Conservation (phyloP, 495 filamentous ascomycete genomes). For the Coniosporium apollinis region DNA sequence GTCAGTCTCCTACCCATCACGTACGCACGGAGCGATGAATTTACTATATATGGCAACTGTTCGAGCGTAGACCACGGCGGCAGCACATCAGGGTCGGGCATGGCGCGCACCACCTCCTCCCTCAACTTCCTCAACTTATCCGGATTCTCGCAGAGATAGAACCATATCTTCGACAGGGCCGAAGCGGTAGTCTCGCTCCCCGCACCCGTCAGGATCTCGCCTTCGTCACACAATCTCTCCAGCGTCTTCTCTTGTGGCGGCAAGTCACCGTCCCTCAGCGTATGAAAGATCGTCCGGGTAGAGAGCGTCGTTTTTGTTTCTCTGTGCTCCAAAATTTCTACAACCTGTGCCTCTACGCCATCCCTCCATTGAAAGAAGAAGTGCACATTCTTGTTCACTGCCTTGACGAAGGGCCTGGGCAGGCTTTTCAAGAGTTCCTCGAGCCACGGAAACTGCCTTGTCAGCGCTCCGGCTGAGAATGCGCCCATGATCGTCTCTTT, state of each 20-base stretch:
- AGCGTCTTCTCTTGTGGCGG: constrained; percentile 6
- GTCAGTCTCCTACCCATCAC: constrained; percentile 8
- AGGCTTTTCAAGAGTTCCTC: not conserved
- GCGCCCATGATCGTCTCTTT: constrained; percentile 1
- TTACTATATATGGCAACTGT: no score
- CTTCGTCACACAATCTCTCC: constrained; percentile 8
- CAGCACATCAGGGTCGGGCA: no score
- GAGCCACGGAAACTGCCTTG: not conserved
- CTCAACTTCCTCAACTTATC: no score
- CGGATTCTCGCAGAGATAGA: not conserved
- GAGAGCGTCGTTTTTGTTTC: not conserved
- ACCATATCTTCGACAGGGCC: not conserved
- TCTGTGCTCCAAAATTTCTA: not conserved
- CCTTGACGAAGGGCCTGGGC: not conserved
- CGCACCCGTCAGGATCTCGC: constrained; percentile 4
- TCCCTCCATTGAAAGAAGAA: not conserved
- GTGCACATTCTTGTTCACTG: not conserved
- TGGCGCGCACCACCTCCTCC: no score
- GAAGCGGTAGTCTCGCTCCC: constrained; percentile 6
- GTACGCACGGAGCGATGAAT: no score
- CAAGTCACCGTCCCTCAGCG: constrained; percentile 1
- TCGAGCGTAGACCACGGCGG: no score
- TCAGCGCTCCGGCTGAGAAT: no score
- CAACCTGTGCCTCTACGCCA: not conserved
- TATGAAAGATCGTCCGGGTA: constrained; percentile 6